Conservation (phyloP, 129 eudicot genomes). For the Silybum marianum region DNA sequence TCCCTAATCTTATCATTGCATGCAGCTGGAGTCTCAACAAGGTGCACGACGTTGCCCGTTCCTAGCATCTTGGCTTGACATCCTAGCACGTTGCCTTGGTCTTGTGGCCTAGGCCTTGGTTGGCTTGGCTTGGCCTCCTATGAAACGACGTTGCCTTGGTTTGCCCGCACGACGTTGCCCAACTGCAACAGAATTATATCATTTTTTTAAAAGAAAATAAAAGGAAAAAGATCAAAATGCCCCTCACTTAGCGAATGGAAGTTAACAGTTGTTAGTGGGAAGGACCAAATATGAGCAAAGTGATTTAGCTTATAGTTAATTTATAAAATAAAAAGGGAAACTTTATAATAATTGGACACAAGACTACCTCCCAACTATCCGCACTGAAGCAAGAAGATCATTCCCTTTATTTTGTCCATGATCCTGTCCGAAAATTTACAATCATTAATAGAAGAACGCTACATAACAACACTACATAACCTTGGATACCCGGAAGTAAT, state of each 20-base stretch:
- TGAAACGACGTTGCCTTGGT: no score
- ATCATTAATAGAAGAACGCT: constrained; percentile 7
- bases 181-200: constrained; percentile 51
- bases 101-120: no score
- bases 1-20: constrained; percentile 68
- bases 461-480: not conserved
- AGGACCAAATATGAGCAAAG: not conserved
- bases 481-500: not conserved
- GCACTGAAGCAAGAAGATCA: constrained; percentile 89
- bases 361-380: constrained; percentile 80
- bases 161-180: no score
- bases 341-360: not conserved
- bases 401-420: constrained; percentile 82
- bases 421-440: constrained; percentile 50
- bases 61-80: no score
- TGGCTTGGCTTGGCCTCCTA: no score
- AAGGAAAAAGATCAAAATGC: not conserved
- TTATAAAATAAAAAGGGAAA: not conserved
- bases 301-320: not conserved
- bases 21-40: constrained; percentile 85
- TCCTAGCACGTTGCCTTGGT: no score
- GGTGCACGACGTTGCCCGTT: no score
- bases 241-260: not conserved
- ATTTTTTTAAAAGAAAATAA: not conserved
- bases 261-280: no score